phyloP scores from a whole-genome alignment of 2,329 filamentous ascomycete genomes.

The Cercospora sp. region DNA sequence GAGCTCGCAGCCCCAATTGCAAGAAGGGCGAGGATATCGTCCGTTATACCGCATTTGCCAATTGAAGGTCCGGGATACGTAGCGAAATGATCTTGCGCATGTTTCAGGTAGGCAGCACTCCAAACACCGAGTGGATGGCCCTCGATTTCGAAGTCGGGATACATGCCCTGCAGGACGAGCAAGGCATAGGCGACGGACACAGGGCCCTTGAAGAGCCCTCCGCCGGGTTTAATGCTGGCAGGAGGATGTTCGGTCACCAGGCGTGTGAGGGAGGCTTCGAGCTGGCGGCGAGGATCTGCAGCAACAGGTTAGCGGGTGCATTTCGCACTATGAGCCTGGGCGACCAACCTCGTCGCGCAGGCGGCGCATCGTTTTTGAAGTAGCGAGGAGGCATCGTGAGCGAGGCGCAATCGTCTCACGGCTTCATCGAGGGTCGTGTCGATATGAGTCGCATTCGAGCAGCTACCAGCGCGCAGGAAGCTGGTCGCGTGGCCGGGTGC shows the following conservation, averaged over 20 bases:
- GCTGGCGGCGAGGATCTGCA: constrained; percentile 51
- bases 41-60: constrained; percentile 51
- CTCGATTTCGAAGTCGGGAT: constrained; percentile 50
- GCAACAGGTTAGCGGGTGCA: background rate
- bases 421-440: constrained; percentile 1
- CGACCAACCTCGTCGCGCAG: constrained; percentile 38
- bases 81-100: constrained; percentile 52
- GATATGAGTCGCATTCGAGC: constrained; percentile 5
- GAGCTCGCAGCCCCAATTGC: constrained; percentile 53
- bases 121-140: constrained; percentile 50
- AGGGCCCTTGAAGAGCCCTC: constrained; percentile 54
- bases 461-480: background rate
- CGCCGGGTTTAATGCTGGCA: constrained; percentile 47
- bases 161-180: constrained; percentile 51
- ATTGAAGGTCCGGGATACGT: constrained; percentile 49
- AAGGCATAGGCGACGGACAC: constrained; percentile 53
- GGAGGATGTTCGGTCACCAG: constrained; percentile 52
- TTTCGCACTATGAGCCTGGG: background rate
- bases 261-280: constrained; percentile 52
- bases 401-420: background rate
- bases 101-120: constrained; percentile 53
- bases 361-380: constrained; percentile 43
- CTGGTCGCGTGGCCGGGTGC: background rate
- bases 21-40: constrained; percentile 53
- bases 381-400: constrained; percentile 40